A percentile compares a stretch with the other conserved stretches of the same genome.
These are phyloP conservation scores for Pseudomonodictys pantanalensis DNA, from an alignment of 495 filamentous ascomycete genomes.

Conservation along the genomic window DNA sequence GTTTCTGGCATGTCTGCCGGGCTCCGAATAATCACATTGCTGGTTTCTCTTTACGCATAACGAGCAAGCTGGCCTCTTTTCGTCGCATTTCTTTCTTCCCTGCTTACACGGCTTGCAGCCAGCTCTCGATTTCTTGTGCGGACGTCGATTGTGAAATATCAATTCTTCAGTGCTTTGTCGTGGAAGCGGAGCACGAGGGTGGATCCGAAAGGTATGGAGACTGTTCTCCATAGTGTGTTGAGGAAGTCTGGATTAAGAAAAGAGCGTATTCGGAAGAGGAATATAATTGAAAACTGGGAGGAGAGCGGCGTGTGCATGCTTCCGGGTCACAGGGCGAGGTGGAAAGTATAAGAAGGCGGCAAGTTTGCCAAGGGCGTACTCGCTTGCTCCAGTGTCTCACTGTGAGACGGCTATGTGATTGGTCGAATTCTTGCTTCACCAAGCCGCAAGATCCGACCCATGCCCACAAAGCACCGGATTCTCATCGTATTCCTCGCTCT, in stretches of 20 bases:
- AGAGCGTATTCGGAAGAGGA: constrained; percentile 2
- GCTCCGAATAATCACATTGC: neutral
- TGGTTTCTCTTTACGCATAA: neutral
- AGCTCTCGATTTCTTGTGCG: neutral
- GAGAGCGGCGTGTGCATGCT: neutral
- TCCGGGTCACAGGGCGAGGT: neutral
- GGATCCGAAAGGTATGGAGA: neutral
- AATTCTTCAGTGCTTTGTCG: neutral
- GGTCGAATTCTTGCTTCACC: neutral
- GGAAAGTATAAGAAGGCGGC: neutral
- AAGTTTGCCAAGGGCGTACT: neutral
- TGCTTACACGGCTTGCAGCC: neutral
- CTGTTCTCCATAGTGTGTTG: neutral
- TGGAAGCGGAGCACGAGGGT: neutral
- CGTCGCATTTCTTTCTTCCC: constrained; percentile 3
- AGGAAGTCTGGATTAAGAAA: neutral
- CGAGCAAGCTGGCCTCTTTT: neutral
- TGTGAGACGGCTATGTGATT: neutral
- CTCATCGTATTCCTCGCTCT: too few relatives aligned
- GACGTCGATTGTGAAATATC: neutral
- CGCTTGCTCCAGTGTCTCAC: neutral
- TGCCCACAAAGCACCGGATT: neutral
- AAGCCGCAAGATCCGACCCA: neutral
- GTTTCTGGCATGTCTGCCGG: neutral
- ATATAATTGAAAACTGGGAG: neutral